A percentile compares a stretch with the other conserved stretches of the same genome.
Conservation (phyloP, 768 basidiomycete genomes). For the Lactarius trivialis region DNA sequence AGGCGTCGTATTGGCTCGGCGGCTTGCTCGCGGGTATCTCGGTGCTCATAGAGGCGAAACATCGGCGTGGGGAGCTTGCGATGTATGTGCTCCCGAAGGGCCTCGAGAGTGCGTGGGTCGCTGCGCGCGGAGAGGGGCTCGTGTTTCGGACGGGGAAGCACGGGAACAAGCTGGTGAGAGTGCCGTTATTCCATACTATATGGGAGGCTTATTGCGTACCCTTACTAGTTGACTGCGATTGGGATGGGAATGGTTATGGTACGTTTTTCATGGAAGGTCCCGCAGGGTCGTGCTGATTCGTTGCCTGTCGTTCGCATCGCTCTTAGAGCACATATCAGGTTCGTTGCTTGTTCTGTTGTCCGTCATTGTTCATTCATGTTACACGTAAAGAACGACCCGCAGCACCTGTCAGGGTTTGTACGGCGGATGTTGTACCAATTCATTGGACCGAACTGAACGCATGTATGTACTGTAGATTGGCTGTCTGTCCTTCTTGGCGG, state of each 20-base stretch:
- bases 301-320: constrained; percentile 1
- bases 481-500: background rate
- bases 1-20: constrained; percentile 64
- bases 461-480: background rate
- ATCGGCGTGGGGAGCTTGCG: constrained; percentile 80
- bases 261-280: constrained; percentile 21
- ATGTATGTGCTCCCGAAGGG: constrained; percentile 90
- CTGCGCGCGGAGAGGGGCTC: constrained; percentile 65
- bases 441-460: constrained; percentile 67
- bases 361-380: background rate
- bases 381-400: constrained; percentile 51
- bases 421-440: constrained; percentile 82
- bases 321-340: constrained; percentile 55
- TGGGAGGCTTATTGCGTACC: constrained; percentile 9
- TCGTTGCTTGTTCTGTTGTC: background rate
- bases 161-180: constrained; percentile 58
- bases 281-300: constrained; percentile 4
- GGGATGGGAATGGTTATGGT: constrained; percentile 94
- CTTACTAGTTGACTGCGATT: constrained; percentile 48
- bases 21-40: constrained; percentile 71
- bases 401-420: constrained; percentile 79
- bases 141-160: constrained; percentile 64
- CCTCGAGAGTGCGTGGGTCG: constrained; percentile 82
- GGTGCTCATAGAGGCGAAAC: constrained; percentile 81
- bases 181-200: constrained; percentile 14